A percentile compares a stretch with the other conserved stretches of the same genome.
phyloP scores from a whole-genome alignment of 1,284 basidiomycete genomes.

The Tylopilus microsporus region DNA sequence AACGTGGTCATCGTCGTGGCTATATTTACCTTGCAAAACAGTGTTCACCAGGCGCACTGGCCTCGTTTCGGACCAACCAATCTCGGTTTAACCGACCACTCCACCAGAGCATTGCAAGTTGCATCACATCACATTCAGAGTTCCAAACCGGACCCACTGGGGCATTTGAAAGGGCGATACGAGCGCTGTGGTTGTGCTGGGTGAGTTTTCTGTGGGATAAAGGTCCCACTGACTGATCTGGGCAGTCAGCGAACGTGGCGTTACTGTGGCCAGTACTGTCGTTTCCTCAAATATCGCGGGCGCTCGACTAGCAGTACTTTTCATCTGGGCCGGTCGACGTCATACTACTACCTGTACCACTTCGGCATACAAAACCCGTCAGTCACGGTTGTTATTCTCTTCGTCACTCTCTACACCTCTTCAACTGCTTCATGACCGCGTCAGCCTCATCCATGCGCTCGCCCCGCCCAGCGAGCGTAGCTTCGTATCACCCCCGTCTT shows the following conservation, averaged over 20 bases:
- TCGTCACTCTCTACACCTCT: not conserved
- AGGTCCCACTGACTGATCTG: not conserved
- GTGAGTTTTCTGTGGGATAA: conserved; percentile 4
- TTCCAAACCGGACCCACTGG: conserved; percentile 12
- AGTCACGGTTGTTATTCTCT: conserved; percentile 10
- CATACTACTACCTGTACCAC: conserved; percentile 8
- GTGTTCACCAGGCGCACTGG: not conserved
- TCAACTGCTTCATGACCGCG: not conserved
- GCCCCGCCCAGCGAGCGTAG: conserved; percentile 10
- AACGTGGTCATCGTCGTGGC: not conserved
- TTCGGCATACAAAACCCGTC: conserved; percentile 14
- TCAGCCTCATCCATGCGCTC: conserved; percentile 12
- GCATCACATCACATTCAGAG: conserved; percentile 3
- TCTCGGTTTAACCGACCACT: not conserved
- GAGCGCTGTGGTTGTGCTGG: not conserved
- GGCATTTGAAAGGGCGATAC: not conserved
- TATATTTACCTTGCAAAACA: not conserved
- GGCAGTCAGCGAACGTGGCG: not conserved
- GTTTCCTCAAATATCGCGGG: not conserved
- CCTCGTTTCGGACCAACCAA: too few species aligned
- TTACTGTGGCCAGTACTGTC: not conserved
- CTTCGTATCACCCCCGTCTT: too few species aligned
- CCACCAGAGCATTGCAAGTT: not conserved
- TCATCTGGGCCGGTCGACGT: conserved; percentile 14
- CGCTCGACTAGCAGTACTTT: conserved; percentile 2